phyloP scores from a whole-genome alignment of 495 filamentous ascomycete genomes.

The Choiromyces venosus region DNA sequence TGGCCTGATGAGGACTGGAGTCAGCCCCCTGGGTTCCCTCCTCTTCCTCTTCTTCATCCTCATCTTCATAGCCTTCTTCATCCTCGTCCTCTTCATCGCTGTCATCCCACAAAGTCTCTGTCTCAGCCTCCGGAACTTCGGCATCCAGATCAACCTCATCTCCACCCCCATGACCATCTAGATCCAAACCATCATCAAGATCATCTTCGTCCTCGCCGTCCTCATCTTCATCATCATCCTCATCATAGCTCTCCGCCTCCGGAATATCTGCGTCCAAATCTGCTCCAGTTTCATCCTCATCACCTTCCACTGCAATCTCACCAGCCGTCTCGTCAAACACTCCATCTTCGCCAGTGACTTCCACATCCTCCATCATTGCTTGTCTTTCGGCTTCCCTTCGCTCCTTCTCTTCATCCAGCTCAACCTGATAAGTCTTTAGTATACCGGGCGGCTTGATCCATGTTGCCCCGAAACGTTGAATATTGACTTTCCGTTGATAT shows the following conservation, averaged over 20 bases:
- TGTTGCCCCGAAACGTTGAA: conserved; percentile 65
- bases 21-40: conserved; percentile 45
- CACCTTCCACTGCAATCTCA: conserved; percentile 25
- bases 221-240: conserved; percentile 39
- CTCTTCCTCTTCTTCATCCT: conserved; percentile 44
- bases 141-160: conserved; percentile 31
- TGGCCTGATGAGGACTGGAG: conserved; percentile 39
- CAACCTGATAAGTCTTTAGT: conserved; percentile 70
- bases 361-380: conserved; percentile 60
- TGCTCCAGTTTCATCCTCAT: conserved; percentile 23
- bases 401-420: conserved; percentile 72
- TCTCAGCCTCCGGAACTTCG: conserved; percentile 32
- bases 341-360: conserved; percentile 49
- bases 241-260: conserved; percentile 38
- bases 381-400: conserved; percentile 63
- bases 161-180: conserved; percentile 24
- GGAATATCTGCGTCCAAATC: conserved; percentile 40
- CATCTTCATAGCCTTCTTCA: conserved; percentile 43
- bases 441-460: conserved; percentile 78
- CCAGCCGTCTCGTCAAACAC: conserved; percentile 40
- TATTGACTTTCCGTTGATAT: conserved; percentile 62
- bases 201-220: conserved; percentile 36
- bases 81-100: conserved; percentile 45
- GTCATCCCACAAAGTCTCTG: conserved; percentile 41
- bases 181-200: conserved; percentile 31